These are phyloP conservation scores for Paramecium primaurelia DNA, from an alignment of 73 alveolate genomes.

Conservation along the genomic window DNA sequence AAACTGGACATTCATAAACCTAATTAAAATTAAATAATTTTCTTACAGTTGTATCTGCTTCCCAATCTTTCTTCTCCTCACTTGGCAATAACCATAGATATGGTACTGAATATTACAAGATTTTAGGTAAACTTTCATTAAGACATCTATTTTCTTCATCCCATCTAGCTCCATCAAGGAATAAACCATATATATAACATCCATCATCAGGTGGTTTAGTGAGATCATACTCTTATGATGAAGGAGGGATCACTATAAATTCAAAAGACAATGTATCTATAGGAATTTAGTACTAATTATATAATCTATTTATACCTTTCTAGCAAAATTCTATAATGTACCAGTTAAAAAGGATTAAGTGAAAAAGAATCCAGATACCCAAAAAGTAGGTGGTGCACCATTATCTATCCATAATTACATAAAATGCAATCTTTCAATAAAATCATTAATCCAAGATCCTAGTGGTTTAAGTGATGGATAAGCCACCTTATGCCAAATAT, in stretches of 20 bases:
- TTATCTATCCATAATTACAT: constrained; percentile 98
- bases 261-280: constrained; percentile 93
- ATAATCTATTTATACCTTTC: constrained; percentile 83
- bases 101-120: constrained; percentile 85
- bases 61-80: constrained; percentile 78
- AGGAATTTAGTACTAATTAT: constrained; percentile 90
- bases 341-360: constrained; percentile 99
- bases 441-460: constrained; percentile 98
- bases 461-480: constrained; percentile 99
- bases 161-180: constrained; percentile 99
- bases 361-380: constrained; percentile 99
- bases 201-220: constrained; percentile 95
- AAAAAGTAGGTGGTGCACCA: constrained; percentile 98
- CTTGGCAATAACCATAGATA: constrained; percentile 92
- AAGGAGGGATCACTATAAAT: constrained; percentile 87
- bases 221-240: constrained; percentile 83
- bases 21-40: constrained; percentile 49
- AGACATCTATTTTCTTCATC: constrained; percentile 82
- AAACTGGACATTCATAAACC: constrained; percentile 89
- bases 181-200: constrained; percentile 97
- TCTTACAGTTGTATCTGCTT: constrained; percentile 63
- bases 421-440: constrained; percentile 95
- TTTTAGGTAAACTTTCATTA: constrained; percentile 97
- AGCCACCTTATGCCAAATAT: constrained; percentile 84
- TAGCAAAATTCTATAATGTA: constrained; percentile 93